These are phyloP conservation scores for Hypoxylon subgilvum DNA, from an alignment of 495 filamentous ascomycete species.

Conservation along the genomic window DNA sequence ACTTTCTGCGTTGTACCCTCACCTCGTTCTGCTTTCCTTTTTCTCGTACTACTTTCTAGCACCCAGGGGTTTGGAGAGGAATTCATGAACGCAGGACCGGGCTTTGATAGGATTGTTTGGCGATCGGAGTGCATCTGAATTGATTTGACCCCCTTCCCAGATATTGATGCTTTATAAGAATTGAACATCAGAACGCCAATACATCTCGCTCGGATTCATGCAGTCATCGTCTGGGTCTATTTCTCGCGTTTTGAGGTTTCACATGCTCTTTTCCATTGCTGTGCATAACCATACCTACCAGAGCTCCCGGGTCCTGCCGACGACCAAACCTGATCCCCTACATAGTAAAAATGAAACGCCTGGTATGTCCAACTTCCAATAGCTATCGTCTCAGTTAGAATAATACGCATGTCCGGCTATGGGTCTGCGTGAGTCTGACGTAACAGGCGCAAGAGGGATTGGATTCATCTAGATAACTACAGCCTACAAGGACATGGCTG, in stretches of 20 bases:
- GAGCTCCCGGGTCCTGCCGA: slow-evolving; percentile 26
- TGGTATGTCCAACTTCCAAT: no score
- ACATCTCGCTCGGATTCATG: no score
- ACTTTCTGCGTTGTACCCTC: slow-evolving; percentile 22
- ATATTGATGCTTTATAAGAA: no score
- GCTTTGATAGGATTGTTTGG: slow-evolving; percentile 54
- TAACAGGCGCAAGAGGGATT: not conserved
- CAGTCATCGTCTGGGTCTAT: no score
- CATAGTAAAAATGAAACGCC: slow-evolving; percentile 1
- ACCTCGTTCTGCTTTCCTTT: slow-evolving; percentile 43
- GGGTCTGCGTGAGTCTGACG: no score
- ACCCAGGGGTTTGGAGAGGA: slow-evolving; percentile 41
- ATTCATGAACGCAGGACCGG: slow-evolving; percentile 49
- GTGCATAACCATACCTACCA: no score
- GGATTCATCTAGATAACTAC: not conserved
- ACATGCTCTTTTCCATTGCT: no score
- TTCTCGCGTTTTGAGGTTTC: no score
- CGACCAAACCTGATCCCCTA: slow-evolving; percentile 4
- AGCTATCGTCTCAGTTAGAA: slow-evolving; percentile 11
- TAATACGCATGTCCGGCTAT: no score
- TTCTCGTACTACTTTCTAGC: slow-evolving; percentile 48
- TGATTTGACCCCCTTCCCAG: slow-evolving; percentile 45
- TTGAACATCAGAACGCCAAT: no score
- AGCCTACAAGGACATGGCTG: not conserved
- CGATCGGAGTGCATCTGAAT: slow-evolving; percentile 55